A percentile compares a stretch with the other conserved stretches of the same genome.
Conservation (phyloP, 2,329 filamentous ascomycete species). For the Phialophora expanda region DNA sequence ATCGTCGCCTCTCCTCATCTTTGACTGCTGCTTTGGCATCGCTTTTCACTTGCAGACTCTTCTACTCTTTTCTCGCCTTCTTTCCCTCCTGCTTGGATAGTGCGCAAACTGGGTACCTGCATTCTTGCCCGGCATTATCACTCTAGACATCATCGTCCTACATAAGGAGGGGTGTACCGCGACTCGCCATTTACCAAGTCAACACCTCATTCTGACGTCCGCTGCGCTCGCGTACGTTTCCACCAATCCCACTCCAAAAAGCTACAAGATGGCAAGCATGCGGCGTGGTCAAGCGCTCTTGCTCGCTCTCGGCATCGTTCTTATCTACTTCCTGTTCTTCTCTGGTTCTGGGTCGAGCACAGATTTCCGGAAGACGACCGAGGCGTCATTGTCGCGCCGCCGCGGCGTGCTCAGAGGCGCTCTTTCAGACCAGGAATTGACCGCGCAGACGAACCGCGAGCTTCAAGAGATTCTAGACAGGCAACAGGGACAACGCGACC, state of each 20-base stretch:
- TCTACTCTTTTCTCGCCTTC: neutral
- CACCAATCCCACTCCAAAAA: neutral
- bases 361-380: constrained; percentile 37
- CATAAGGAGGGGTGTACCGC: neutral
- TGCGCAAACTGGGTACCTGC: neutral
- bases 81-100: neutral
- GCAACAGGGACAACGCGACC: constrained; percentile 28
- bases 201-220: neutral
- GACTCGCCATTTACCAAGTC: neutral
- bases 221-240: neutral
- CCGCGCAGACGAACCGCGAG: constrained; percentile 36
- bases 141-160: neutral
- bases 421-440: constrained; percentile 38
- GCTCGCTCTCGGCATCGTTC: constrained; percentile 27
- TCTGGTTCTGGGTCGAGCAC: constrained; percentile 28
- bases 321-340: constrained; percentile 39
- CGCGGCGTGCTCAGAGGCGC: constrained; percentile 33
- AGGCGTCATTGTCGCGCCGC: constrained; percentile 35
- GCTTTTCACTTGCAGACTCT: neutral
- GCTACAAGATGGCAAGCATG: constrained; percentile 22
- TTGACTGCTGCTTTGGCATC: neutral
- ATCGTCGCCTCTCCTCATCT: constrained; percentile 3
- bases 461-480: constrained; percentile 36
- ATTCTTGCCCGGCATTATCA: neutral
- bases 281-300: constrained; percentile 33